Evolutionary conservation across 2,329 filamentous ascomycete genomes (phyloP), one percentile per base, ranked within the genome.

Genomic region (Nigrospora sphaerica): DNA sequence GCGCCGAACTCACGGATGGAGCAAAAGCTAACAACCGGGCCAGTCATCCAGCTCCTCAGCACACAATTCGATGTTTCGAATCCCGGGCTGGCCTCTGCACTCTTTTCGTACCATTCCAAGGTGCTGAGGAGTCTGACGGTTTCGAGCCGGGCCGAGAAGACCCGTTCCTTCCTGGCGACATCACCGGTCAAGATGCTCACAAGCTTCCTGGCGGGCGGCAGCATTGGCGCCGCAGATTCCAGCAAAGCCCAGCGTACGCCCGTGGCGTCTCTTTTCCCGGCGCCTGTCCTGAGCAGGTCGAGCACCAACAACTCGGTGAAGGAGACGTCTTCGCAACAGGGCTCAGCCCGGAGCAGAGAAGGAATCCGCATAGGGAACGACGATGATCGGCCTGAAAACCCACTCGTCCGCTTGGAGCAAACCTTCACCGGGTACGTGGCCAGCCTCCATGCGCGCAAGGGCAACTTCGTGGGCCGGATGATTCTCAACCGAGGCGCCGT

Each of bases 111-210:
- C 54, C 86, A 95, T 59, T 82, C 83, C 39, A 89, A 89, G 51
- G 80, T 88, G 3, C 72, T 95, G 28, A 83, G 84, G 32, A 81
- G 82, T 4, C 69, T 95, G 19, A 78, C 77, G 40, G 72, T 87
- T 36, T 72, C 79, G 17, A 71, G 80, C 32, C 77, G 83, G 36
- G 74, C 77, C 0, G 80, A 83, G 57, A 86, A 80, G 62, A 77
- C 80, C 12, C 77, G 77, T 46, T 83, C 81, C 1, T 87, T 88
- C 59, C 76, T 92, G 11, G 82, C 83, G 5, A 80, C 85, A n/a
- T 96, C 91, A 1, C 91, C 92, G 0, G 88, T 95, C 41, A 97
- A 96, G 63, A 75, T 95, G 58, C 73, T 97, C 14, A 95, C 91
- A 0, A 95, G 78, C 58, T 80, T 96, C 45, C 81, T 95, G 56